phyloP scores from a whole-genome alignment of 108 stramenopile genomes.

The Nannochloropsis salina region DNA sequence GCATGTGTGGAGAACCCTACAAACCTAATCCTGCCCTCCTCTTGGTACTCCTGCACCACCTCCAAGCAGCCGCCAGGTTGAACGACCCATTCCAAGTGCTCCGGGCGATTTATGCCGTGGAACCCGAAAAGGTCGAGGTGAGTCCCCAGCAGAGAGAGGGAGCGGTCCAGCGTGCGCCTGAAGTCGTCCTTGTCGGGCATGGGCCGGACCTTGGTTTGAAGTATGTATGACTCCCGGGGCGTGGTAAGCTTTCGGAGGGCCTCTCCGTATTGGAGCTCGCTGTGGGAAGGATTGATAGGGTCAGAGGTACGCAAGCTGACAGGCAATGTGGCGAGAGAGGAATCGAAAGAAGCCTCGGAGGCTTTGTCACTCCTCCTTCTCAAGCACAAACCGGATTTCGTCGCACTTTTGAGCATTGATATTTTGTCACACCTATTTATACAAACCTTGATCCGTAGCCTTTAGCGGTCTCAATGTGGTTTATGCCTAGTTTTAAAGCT shows the following conservation, averaged over 20 bases:
- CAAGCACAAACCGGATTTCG: too few species aligned
- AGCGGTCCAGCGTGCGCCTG: slow-evolving; percentile 55
- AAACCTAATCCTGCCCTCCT: slow-evolving; percentile 66
- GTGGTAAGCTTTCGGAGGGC: slow-evolving; percentile 45
- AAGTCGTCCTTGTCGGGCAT: slow-evolving; percentile 55
- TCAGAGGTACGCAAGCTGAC: background rate
- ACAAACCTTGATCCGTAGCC: slow-evolving; percentile 52
- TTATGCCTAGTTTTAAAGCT: slow-evolving; percentile 68
- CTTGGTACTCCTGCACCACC: slow-evolving; percentile 50
- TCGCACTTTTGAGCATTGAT: too few species aligned
- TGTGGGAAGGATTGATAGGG: slow-evolving; percentile 1
- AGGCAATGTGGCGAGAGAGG: too few species aligned
- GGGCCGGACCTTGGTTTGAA: slow-evolving; percentile 72
- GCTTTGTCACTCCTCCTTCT: too few species aligned
- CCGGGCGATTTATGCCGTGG: slow-evolving; percentile 69
- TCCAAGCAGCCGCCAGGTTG: slow-evolving; percentile 37
- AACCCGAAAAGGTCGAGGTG: slow-evolving; percentile 78
- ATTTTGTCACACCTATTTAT: background rate
- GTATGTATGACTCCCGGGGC: slow-evolving; percentile 66
- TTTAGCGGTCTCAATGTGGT: slow-evolving; percentile 82
- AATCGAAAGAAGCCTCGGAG: too few species aligned
- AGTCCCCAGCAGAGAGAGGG: slow-evolving; percentile 62
- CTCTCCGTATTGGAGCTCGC: slow-evolving; percentile 43
- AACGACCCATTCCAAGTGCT: slow-evolving; percentile 52
- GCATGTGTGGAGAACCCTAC: slow-evolving; percentile 77